These are phyloP conservation scores for Leishmania lainsoni DNA, from an alignment of 208 protist species.

Conservation along the genomic window DNA sequence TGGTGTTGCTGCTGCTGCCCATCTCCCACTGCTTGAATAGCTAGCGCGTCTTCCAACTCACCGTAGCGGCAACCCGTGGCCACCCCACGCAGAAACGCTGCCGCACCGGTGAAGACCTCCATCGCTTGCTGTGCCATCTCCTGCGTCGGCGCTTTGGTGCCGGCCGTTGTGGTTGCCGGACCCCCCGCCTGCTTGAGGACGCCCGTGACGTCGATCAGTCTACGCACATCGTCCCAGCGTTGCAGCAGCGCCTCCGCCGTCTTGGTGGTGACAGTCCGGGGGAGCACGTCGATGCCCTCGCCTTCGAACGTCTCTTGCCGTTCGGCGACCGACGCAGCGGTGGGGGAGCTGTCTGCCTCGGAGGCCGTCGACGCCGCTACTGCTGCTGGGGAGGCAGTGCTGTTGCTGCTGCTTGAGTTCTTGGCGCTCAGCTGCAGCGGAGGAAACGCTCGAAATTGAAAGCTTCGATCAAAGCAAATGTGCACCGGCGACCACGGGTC, in stretches of 20 bases:
- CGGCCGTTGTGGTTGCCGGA: neutral
- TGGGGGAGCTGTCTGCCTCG: neutral
- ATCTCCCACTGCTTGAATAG: constrained; percentile 42
- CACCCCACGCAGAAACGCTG: constrained; percentile 71
- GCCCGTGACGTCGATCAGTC: constrained; percentile 51
- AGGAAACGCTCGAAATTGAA: constrained; percentile 60
- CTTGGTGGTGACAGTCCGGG: constrained; percentile 22
- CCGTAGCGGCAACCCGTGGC: constrained; percentile 71
- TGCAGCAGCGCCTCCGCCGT: constrained; percentile 64
- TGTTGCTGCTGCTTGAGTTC: neutral
- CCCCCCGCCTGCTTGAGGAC: constrained; percentile 23
- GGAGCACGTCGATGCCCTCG: constrained; percentile 21
- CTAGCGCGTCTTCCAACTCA: constrained; percentile 33
- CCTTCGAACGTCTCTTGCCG: constrained; percentile 22
- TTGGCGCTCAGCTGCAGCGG: constrained; percentile 21
- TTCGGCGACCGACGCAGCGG: neutral
- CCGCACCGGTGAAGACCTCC: constrained; percentile 85
- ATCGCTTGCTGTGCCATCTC: constrained; percentile 36
- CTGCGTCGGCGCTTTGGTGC: neutral
- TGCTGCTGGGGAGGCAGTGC: neutral
- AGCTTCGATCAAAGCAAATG: constrained; percentile 62
- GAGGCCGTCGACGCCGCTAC: neutral
- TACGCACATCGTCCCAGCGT: constrained; percentile 66
- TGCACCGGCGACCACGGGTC: constrained; percentile 69
- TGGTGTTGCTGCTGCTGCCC: constrained; percentile 4